Evolutionary conservation across 2,329 filamentous ascomycete species (phyloP), one percentile per base, ranked within the genome.

Genomic region (Aplosporella prunicola): DNA sequence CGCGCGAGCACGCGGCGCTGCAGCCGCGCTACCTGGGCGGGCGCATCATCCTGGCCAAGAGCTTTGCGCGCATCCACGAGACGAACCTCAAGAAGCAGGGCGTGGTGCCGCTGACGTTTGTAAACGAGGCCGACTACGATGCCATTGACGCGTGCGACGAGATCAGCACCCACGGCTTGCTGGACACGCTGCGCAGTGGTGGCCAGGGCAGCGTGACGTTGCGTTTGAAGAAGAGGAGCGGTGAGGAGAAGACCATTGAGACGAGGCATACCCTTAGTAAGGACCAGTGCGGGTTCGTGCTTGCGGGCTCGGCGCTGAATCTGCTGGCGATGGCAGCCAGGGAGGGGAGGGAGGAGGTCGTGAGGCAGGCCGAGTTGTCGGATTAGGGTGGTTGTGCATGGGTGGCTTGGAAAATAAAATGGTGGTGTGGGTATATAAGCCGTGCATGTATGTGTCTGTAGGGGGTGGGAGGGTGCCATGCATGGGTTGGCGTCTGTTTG

Each of bases 61-160:
- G 76, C 24, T 93, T 94, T 56, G 87, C 87, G 1, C 79, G 87
- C 36, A 94, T 94, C 57, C 87, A 94, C 67, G 87, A 94, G 71
- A 93, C 87, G 20, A 94, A 94, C 60, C 67, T 94, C 48, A 94
- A 94, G 77, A 94, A 94, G 68, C 91, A 98, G 67, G 91, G 91
- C 45, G 82, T 98, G 22, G 86, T 98, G 29, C 91, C 91, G 2
- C 69, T 98, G 51, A 95, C 86, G 0, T 94, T 98, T 55, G 84
- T 69, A 30, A 72, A 94, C 60, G 87, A 93, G 63, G 72, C 74
- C 14, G 91, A 96, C 61, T 96, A 95, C 58, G 84, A 91, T 53
- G 66, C 69, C 45, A 82, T 98, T 45, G 69, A 74, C 35, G 87
- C 88, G 0, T 84, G 87, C 46, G 91, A 98, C 57, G 70, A 79